phyloP scores from a whole-genome alignment of 805 yeast species.

The Kuraishia borneana region DNA sequence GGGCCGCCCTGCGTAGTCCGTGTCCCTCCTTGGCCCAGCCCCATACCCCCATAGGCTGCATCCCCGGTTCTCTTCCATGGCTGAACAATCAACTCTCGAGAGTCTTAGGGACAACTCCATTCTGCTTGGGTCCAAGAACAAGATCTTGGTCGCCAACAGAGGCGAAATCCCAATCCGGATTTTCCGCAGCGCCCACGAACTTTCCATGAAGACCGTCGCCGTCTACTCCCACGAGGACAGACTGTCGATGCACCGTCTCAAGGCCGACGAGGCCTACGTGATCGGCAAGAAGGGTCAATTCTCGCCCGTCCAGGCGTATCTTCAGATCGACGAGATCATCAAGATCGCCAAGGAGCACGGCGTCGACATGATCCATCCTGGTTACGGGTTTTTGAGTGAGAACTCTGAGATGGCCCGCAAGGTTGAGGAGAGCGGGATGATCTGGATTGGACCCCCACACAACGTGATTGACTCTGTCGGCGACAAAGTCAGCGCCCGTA shows the following conservation, averaged over 20 bases:
- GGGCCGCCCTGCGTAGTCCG: background rate
- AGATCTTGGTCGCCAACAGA: conserved; percentile 72
- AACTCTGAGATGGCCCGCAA: conserved; percentile 89
- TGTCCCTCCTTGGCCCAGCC: too few species aligned
- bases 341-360: conserved; percentile 67
- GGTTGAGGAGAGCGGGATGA: conserved; percentile 82
- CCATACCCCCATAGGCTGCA: too few species aligned
- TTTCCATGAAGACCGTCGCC: conserved; percentile 95
- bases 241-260: conserved; percentile 86
- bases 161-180: conserved; percentile 83
- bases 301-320: conserved; percentile 92
- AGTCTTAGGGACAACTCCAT: conserved; percentile 26
- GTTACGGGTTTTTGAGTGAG: conserved; percentile 85
- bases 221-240: conserved; percentile 94
- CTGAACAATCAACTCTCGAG: background rate
- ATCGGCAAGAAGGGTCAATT: conserved; percentile 83
- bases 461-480: conserved; percentile 89
- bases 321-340: conserved; percentile 92
- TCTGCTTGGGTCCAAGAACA: conserved; percentile 41
- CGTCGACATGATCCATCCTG: conserved; percentile 87
- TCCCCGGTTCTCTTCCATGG: too few species aligned
- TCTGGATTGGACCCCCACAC: conserved; percentile 93
- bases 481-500: conserved; percentile 93
- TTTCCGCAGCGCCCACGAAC: conserved; percentile 95
- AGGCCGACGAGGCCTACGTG: conserved; percentile 88